A percentile compares a stretch with the other conserved stretches of the same genome.
Conservation (phyloP, 2,329 filamentous ascomycete species). For the Amauroascus verrucosus region DNA sequence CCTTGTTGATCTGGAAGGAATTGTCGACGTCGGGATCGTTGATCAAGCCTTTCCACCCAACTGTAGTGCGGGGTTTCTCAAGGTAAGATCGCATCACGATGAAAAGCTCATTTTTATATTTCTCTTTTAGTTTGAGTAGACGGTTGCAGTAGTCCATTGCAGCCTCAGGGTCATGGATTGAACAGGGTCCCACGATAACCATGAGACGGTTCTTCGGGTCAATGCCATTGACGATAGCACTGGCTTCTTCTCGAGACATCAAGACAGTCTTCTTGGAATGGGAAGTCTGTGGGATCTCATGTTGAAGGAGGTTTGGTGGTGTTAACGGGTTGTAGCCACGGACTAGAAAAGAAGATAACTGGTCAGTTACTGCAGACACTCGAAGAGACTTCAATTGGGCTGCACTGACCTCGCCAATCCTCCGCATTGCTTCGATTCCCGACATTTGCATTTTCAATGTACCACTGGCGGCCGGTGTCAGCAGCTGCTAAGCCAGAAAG, state of each 20-base stretch:
- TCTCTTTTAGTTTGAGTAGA: constrained; percentile 69
- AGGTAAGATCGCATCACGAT: constrained; percentile 98
- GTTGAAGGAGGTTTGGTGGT: constrained; percentile 85
- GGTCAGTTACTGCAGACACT: constrained; percentile 2
- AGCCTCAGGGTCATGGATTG: constrained; percentile 85
- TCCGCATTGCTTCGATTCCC: constrained; percentile 64
- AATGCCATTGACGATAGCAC: constrained; percentile 50
- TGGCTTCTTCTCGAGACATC: constrained; percentile 49
- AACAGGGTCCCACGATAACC: constrained; percentile 89
- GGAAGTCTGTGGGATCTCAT: constrained; percentile 59
- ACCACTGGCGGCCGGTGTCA: constrained; percentile 45
- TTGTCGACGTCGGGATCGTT: constrained; percentile 98
- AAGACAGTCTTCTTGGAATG: constrained; percentile 45
- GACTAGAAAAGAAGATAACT: constrained; percentile 39
- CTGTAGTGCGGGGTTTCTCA: constrained; percentile 94
- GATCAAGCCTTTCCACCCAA: constrained; percentile 97
- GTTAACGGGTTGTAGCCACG: constrained; percentile 89
- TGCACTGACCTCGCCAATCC: constrained; percentile 68
- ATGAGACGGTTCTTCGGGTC: constrained; percentile 51
- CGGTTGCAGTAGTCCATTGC: constrained; percentile 88
- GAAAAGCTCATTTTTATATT: constrained; percentile 77
- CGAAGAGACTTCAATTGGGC: neutral
- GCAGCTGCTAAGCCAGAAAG: neutral
- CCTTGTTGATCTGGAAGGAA: constrained; percentile 99
- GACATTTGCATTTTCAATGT: constrained; percentile 67